These are phyloP conservation scores for Coemansia sp. DNA, from an alignment of 192 early-diverging fungal genomes.

Conservation along the genomic window DNA sequence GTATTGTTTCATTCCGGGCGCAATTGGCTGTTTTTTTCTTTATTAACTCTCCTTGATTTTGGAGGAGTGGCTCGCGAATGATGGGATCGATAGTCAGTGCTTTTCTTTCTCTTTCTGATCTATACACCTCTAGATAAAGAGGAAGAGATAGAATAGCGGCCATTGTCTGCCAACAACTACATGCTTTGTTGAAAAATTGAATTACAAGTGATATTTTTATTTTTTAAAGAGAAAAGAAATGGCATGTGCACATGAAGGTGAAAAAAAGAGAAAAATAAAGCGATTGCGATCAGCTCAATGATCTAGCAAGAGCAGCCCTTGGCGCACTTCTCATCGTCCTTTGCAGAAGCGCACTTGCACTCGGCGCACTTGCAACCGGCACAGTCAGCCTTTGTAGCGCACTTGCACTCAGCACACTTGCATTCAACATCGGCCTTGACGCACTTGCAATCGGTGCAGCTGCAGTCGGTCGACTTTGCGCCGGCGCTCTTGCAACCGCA, in stretches of 20 bases:
- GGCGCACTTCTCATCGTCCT: constrained; percentile 16
- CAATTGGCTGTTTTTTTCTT: not conserved
- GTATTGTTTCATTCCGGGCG: too few species aligned
- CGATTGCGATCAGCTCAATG: not conserved
- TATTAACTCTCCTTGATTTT: too few species aligned
- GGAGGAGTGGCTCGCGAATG: too few species aligned
- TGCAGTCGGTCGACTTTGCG: constrained; percentile 17
- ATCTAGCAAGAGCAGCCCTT: constrained; percentile 18
- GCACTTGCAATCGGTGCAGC: constrained; percentile 27
- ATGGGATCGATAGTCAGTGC: too few species aligned
- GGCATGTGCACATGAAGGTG: too few species aligned
- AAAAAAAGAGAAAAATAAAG: not conserved
- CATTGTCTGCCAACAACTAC: too few species aligned
- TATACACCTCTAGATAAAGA: too few species aligned
- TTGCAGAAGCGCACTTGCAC: constrained; percentile 30
- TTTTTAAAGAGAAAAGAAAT: not conserved
- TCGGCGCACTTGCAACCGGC: constrained; percentile 5
- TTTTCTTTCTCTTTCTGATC: too few species aligned
- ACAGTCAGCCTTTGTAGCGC: constrained; percentile 4
- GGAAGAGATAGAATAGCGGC: too few species aligned
- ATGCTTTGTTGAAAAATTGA: too few species aligned
- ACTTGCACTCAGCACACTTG: constrained; percentile 18
- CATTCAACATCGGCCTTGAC: not conserved
- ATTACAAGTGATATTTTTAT: too few species aligned
- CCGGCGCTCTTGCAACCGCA: constrained; percentile 24